These are phyloP conservation scores for Dioscorea dumetorum DNA, from an alignment of 106 monocot genomes.

Conservation along the genomic window DNA sequence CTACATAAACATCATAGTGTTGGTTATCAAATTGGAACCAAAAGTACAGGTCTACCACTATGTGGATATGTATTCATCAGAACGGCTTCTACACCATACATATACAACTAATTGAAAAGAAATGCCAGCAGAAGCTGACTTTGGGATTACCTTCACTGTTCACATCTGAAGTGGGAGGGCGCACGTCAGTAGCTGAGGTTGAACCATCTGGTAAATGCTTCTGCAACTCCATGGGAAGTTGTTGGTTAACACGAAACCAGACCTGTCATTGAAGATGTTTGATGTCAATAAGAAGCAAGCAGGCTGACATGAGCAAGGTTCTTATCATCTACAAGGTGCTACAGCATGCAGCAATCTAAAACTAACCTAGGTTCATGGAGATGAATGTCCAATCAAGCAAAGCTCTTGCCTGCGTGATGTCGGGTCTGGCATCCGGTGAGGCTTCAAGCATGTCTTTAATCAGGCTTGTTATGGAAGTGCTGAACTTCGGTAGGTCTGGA, in stretches of 20 bases:
- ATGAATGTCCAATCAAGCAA: constrained; percentile 94
- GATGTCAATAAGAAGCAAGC: constrained; percentile 1
- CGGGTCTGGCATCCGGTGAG: constrained; percentile 81
- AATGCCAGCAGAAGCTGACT: no score
- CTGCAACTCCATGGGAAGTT: constrained; percentile 61
- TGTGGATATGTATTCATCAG: no score
- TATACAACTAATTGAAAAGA: no score
- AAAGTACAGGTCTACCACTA: no score
- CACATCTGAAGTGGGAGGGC: constrained; percentile 9
- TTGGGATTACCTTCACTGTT: constrained; percentile 45
- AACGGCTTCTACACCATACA: no score
- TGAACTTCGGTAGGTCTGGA: constrained; percentile 77
- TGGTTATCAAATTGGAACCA: no score
- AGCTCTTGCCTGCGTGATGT: constrained; percentile 99
- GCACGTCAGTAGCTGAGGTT: constrained; percentile 11
- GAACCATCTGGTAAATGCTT: constrained; percentile 67
- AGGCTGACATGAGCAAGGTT: neutral
- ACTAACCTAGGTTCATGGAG: constrained; percentile 85
- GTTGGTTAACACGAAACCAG: constrained; percentile 88
- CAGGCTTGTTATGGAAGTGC: constrained; percentile 44
- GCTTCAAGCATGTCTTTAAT: constrained; percentile 87
- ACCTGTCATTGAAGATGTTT: constrained; percentile 34
- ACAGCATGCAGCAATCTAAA: constrained; percentile 52
- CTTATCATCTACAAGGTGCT: constrained; percentile 16
- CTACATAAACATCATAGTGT: no score